A percentile compares a stretch with the other conserved stretches of the same genome.
These are phyloP conservation scores for Trichoderma sp. DNA, from an alignment of 2,329 filamentous ascomycete genomes.

Conservation along the genomic window DNA sequence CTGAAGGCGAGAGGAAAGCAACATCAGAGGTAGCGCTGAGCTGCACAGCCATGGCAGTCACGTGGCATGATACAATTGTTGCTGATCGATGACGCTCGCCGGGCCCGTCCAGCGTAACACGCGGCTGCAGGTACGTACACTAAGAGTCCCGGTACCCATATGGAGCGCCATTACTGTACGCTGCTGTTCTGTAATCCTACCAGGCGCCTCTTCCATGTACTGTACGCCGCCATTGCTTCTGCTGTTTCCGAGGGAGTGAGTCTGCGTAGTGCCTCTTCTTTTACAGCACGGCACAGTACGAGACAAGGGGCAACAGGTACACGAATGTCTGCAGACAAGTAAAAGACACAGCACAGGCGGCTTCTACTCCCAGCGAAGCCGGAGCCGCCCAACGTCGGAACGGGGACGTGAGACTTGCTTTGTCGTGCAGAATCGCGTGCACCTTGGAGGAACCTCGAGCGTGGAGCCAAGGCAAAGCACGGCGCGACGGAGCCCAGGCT, in stretches of 20 bases:
- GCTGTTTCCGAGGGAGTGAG: too few relatives aligned
- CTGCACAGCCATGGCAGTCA: conserved; percentile 1
- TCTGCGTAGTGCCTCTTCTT: too few relatives aligned
- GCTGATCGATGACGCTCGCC: conserved; percentile 17
- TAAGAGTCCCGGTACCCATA: neutral
- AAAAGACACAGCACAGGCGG: neutral
- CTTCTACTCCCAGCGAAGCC: neutral
- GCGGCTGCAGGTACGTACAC: conserved; percentile 13
- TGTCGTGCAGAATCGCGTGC: neutral
- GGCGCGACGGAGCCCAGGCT: neutral
- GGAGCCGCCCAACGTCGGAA: neutral
- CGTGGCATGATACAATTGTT: conserved; percentile 23
- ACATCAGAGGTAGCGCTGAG: neutral
- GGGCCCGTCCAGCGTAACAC: neutral
- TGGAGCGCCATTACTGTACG: neutral
- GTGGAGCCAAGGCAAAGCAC: neutral
- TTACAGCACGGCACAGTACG: neutral
- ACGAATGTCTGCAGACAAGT: neutral
- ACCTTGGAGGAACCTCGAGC: neutral
- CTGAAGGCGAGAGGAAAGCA: neutral
- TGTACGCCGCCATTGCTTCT: too few relatives aligned
- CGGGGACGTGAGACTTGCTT: neutral
- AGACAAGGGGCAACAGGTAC: neutral
- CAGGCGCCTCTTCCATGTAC: too few relatives aligned
- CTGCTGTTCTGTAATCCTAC: neutral